Evolutionary conservation across 192 early-diverging fungal genomes (phyloP).

Genomic region (Backusella tarrabulga): DNA sequence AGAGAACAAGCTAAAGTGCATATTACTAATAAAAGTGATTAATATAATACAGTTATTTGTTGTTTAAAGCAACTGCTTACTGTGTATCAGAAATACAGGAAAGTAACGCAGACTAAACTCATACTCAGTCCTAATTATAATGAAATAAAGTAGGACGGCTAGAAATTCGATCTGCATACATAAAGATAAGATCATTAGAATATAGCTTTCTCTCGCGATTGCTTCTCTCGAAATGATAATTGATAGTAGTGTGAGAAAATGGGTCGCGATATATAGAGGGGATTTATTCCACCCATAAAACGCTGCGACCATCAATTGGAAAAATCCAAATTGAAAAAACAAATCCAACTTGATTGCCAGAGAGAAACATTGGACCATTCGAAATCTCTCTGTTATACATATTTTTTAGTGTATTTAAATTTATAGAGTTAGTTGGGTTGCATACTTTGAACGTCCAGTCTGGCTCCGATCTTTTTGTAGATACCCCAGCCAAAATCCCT

Average conservation of each 20-base stretch:
- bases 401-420: background rate
- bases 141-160: background rate
- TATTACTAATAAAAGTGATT: background rate
- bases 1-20: background rate
- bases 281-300: background rate
- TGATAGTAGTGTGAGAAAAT: background rate
- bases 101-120: fast-evolving
- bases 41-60: background rate
- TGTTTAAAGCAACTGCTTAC: background rate
- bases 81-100: background rate
- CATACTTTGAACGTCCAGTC: background rate
- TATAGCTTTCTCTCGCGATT: background rate
- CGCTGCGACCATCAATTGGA: background rate
- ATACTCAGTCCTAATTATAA: fast-evolving
- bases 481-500: background rate
- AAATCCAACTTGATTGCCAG: background rate
- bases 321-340: background rate
- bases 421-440: background rate
- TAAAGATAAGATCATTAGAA: background rate
- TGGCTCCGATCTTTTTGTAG: background rate
- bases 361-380: background rate
- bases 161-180: background rate
- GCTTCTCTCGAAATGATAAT: background rate
- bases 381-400: background rate
- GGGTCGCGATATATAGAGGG: background rate